phyloP scores from a whole-genome alignment of 2,329 filamentous ascomycete genomes.

The Pseudocercospora pini-densiflorae region DNA sequence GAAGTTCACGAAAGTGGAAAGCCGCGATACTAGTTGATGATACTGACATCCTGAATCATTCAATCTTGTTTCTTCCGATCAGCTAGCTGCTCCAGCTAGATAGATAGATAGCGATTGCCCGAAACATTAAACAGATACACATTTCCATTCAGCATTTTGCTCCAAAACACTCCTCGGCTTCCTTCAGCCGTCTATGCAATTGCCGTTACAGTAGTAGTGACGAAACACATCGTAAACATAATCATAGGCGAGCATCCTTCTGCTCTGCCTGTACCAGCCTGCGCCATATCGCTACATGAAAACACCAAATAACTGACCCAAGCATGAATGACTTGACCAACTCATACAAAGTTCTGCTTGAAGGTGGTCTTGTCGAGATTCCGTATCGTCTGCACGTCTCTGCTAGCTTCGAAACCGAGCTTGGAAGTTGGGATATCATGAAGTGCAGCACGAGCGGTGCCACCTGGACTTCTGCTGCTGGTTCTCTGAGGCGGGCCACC shows the following conservation, averaged over 20 bases:
- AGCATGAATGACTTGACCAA: too few relatives aligned
- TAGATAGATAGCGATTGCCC: background rate
- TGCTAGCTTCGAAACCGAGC: conserved; percentile 43
- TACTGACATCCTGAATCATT: background rate
- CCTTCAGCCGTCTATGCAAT: background rate
- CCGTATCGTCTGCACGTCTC: conserved; percentile 42
- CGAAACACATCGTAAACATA: background rate
- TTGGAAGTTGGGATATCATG: conserved; percentile 45
- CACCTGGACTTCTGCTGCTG: conserved; percentile 39
- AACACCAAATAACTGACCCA: background rate
- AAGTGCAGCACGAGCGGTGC: conserved; percentile 33
- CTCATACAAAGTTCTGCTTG: conserved; percentile 33
- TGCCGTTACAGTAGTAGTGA: background rate
- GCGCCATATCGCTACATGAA: conserved; percentile 19
- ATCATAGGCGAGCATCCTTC: conserved; percentile 1
- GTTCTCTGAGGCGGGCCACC: conserved; percentile 29
- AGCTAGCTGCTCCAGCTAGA: background rate
- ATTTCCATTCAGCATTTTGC: background rate
- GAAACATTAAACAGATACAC: background rate
- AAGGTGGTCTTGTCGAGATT: conserved; percentile 44
- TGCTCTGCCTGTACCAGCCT: background rate
- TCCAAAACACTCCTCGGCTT: background rate
- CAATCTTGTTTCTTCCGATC: background rate
- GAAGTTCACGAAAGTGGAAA: background rate
- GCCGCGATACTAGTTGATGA: background rate